Evolutionary conservation across 495 filamentous ascomycete species (phyloP).

Genomic region (Lasiosphaeria miniovina): DNA sequence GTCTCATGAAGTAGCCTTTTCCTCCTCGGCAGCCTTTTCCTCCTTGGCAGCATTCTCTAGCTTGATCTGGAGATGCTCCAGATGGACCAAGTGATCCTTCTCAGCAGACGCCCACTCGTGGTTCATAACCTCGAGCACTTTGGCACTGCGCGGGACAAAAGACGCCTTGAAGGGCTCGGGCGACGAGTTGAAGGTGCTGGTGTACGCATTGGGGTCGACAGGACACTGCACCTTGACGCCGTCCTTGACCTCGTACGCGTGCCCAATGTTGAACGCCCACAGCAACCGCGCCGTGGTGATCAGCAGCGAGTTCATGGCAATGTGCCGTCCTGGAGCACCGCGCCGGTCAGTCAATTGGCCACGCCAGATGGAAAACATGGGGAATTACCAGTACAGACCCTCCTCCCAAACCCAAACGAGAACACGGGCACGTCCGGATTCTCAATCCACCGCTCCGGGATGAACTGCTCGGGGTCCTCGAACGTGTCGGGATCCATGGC

Average conservation of each 20-base stretch:
- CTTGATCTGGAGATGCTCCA: not conserved
- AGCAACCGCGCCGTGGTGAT: conserved; percentile 46
- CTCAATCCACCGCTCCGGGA: conserved; percentile 39
- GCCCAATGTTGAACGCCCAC: conserved; percentile 46
- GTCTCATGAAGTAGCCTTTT: not conserved
- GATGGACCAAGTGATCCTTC: conserved; percentile 1
- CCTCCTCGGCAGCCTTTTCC: not conserved
- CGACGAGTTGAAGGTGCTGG: conserved; percentile 46
- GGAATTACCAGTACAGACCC: conserved; percentile 46
- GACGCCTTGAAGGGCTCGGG: conserved; percentile 39
- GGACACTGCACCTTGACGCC: conserved; percentile 39
- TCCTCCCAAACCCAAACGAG: conserved; percentile 52
- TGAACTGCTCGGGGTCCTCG: conserved; percentile 46
- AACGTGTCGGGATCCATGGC: conserved; percentile 56
- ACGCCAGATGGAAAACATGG: not conserved
- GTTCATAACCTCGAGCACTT: not conserved
- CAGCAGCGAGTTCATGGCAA: conserved; percentile 45
- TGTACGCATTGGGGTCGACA: conserved; percentile 33
- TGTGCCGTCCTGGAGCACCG: conserved; percentile 26
- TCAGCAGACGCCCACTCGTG: not conserved
- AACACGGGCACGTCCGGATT: conserved; percentile 34
- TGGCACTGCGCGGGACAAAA: not conserved
- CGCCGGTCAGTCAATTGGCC: not conserved
- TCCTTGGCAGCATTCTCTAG: not conserved
- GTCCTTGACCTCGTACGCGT: conserved; percentile 35